Evolutionary conservation across 2,329 filamentous ascomycete genomes (phyloP), one percentile per base, ranked within the genome.

Genomic region (Pseudopyrenochaeta lycopersici): DNA sequence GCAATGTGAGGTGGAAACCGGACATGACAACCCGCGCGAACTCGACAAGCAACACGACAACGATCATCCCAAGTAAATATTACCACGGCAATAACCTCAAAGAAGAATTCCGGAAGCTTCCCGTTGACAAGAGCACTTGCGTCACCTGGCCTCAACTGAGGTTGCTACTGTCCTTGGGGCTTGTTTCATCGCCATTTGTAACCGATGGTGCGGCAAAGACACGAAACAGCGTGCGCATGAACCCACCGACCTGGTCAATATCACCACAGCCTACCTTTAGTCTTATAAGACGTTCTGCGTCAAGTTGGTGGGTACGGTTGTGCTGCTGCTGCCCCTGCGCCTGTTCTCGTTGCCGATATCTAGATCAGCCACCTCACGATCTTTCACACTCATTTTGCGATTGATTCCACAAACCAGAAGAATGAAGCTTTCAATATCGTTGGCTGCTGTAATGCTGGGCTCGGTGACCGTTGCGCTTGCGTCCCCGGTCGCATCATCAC

Each of bases 361-460:
- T 27, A 27, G 23, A 27, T 27, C 23, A 27, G 23, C 23, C 23
- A 27, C 23, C 23, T 27, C 23, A 5, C 15, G 32, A 17, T 35
- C 15, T 35, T 17, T 35, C 32, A n/a, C 32, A 17, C 12, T 35
- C 32, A 35, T 14, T 17, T 14, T 17, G 12, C 32, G 15, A 35
- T 35, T 17, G 4, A 35, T 35, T 35, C 12, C 4, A 35, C 32
- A 31, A 23, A 20, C n/a, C 12, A 31, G 2, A n/a, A 63, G 54
- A 5, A 66, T 66, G 64, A 63, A 57, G 21, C 20, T 58, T 38
- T 36, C 53, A 3, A 54, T 66, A 14, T 51, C 63, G n/a, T 18
- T 64, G n/a, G 33, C 35, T 7, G 51, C 52, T 18, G 46, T 63
- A n/a, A 31, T 63, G 17, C 42, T 60, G 17, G 45, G 59, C 17